Conservation (phyloP, 257 asterid species). For the Lycium barbarum region DNA sequence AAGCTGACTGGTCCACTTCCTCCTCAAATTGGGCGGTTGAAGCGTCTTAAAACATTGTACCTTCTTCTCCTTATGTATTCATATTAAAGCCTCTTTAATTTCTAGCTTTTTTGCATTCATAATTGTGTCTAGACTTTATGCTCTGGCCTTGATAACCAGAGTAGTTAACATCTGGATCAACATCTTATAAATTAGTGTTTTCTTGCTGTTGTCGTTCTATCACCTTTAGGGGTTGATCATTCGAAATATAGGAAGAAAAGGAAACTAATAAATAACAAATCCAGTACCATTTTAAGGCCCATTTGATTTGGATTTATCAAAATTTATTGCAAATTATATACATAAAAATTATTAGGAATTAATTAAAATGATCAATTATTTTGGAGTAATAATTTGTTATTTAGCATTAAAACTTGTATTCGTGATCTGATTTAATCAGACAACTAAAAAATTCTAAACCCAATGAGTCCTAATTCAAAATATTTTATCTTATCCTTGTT, state of each 20-base stretch:
- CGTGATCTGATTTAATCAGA: background rate
- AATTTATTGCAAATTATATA: background rate
- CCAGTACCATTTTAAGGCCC: background rate
- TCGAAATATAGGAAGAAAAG: background rate
- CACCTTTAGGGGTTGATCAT: background rate
- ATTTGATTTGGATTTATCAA: background rate
- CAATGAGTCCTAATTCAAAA: background rate
- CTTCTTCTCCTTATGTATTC: conserved; percentile 35
- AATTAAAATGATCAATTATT: background rate
- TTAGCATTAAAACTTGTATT: background rate
- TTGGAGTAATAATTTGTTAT: background rate
- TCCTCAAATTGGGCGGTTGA: conserved; percentile 90
- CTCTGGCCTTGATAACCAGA: background rate
- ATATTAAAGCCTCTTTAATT: conserved; percentile 20
- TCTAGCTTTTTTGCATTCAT: conserved; percentile 27
- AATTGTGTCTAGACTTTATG: background rate
- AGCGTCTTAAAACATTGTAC: conserved; percentile 94
- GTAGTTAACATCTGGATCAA: background rate
- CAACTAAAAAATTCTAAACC: background rate
- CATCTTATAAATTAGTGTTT: background rate
- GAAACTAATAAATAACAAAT: background rate
- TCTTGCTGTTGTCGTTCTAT: background rate
- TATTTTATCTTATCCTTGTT: background rate
- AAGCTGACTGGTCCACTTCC: conserved; percentile 96
- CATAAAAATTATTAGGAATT: background rate